These are phyloP conservation scores for Hydnum rufescens DNA, from an alignment of 768 basidiomycete genomes.

Conservation along the genomic window DNA sequence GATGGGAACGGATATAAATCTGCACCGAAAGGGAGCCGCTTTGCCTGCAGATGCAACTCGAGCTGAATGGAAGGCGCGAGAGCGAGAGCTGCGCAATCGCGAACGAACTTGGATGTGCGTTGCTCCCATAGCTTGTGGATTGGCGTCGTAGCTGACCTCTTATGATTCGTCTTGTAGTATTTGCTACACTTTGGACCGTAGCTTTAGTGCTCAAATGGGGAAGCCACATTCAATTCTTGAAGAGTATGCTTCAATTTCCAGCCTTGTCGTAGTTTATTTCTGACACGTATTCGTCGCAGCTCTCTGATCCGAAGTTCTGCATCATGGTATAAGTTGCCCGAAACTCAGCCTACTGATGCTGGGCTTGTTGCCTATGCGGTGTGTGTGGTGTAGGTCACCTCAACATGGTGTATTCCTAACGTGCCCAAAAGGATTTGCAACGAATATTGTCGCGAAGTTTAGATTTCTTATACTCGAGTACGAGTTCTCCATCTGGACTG, in stretches of 20 bases:
- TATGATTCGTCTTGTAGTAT: conserved; percentile 16
- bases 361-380: conserved; percentile 63
- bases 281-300: conserved; percentile 15
- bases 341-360: conserved; percentile 42
- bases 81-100: conserved; percentile 76
- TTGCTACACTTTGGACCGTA: conserved; percentile 72
- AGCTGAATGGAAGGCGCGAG: conserved; percentile 58
- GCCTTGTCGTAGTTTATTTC: background rate
- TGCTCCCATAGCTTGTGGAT: too few relatives aligned
- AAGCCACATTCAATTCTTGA: conserved; percentile 86
- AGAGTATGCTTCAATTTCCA: conserved; percentile 38
- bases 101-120: conserved; percentile 75
- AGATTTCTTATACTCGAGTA: conserved; percentile 77
- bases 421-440: conserved; percentile 48
- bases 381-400: conserved; percentile 15
- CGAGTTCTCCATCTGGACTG: conserved; percentile 59
- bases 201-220: conserved; percentile 88
- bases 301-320: conserved; percentile 71
- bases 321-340: conserved; percentile 51
- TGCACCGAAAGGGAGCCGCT: conserved; percentile 63
- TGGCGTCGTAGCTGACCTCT: too few relatives aligned
- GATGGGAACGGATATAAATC: conserved; percentile 89
- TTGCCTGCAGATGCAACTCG: conserved; percentile 29
- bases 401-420: background rate
- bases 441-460: conserved; percentile 74